These are phyloP conservation scores for Brassica incana DNA, from an alignment of 345 rosid species.

Conservation along the genomic window DNA sequence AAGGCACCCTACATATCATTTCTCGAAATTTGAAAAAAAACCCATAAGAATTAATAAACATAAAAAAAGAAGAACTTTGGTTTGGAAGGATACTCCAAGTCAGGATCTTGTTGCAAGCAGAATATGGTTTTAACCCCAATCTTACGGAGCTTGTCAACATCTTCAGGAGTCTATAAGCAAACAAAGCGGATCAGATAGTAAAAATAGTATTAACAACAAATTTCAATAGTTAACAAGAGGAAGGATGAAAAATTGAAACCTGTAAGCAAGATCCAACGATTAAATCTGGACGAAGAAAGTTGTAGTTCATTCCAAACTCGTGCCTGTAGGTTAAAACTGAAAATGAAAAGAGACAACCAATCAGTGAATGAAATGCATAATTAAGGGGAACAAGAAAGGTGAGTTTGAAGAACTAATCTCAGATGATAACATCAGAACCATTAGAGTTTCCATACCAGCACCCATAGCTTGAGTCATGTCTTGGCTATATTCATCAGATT, in stretches of 20 bases:
- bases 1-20: conserved; percentile 39
- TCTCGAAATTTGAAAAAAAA: neutral
- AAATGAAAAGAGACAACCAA: conserved; percentile 31
- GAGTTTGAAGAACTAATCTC: neutral
- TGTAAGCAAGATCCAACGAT: conserved; percentile 97
- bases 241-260: conserved; percentile 46
- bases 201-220: neutral
- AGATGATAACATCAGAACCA: neutral
- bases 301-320: conserved; percentile 90
- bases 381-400: neutral
- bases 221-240: neutral
- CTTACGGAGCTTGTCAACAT: conserved; percentile 79
- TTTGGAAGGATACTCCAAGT: conserved; percentile 80
- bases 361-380: neutral
- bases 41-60: neutral
- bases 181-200: conserved; percentile 16
- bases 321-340: conserved; percentile 93
- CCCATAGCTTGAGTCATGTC: conserved; percentile 99
- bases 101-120: conserved; percentile 92
- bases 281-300: conserved; percentile 80
- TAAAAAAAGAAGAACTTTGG: neutral
- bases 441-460: conserved; percentile 54
- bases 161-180: conserved; percentile 65
- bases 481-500: conserved; percentile 75
- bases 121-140: conserved; percentile 91